These are phyloP conservation scores for Arctium minus DNA, from an alignment of 129 eudicot species.

Conservation along the genomic window DNA sequence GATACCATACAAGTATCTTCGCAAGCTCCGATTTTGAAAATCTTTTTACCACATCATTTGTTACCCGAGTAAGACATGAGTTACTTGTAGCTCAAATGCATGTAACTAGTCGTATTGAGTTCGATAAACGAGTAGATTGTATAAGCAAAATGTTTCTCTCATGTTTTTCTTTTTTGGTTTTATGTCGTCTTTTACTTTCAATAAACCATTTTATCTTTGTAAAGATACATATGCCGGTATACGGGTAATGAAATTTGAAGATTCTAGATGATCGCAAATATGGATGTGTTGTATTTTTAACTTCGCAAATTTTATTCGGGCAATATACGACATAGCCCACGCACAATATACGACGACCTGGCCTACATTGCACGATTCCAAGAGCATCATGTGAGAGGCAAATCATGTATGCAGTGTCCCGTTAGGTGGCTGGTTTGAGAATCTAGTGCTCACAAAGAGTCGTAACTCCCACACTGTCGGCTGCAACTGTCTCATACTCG, in stretches of 20 bases:
- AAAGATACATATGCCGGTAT: neutral
- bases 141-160: neutral
- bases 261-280: neutral
- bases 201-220: neutral
- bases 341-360: no score
- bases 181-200: neutral
- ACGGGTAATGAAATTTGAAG: neutral
- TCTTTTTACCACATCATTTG: conserved; percentile 58
- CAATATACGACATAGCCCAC: neutral
- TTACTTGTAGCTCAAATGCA: conserved; percentile 1
- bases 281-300: neutral
- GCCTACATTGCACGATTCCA: no score
- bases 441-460: no score
- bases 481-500: no score
- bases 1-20: conserved; percentile 65
- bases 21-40: conserved; percentile 62
- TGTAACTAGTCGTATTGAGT: neutral
- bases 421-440: no score
- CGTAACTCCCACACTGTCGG: no score
- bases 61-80: conserved; percentile 27
- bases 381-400: neutral
- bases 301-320: neutral
- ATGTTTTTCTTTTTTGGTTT: neutral
- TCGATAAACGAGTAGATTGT: conserved; percentile 1
- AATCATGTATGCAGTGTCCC: no score